These are phyloP conservation scores for Stephanocyclus meneghinianus DNA, from an alignment of 352 stramenopile genomes.

Conservation along the genomic window DNA sequence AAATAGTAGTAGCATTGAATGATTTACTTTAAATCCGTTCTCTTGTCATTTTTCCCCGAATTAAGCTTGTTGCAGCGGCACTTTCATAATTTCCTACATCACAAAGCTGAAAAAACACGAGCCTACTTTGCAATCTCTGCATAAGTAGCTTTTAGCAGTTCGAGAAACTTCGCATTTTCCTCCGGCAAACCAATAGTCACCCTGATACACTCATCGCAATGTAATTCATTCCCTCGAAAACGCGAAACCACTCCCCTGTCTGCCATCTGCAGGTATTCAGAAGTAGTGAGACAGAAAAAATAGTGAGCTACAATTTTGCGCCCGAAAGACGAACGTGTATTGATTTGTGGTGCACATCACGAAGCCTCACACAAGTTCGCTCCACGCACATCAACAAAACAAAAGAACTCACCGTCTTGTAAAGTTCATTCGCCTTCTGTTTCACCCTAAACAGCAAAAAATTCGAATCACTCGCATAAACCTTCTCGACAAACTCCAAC, in stretches of 20 bases:
- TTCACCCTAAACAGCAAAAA: slow-evolving; percentile 95
- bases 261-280: slow-evolving; percentile 61
- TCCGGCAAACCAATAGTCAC: slow-evolving; percentile 91
- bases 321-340: too few relatives aligned
- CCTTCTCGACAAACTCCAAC: slow-evolving; percentile 90
- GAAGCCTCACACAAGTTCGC: not conserved
- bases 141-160: slow-evolving; percentile 58
- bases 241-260: slow-evolving; percentile 93
- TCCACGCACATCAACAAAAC: not conserved
- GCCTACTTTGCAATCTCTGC: slow-evolving; percentile 30
- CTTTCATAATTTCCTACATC: not conserved
- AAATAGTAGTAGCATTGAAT: slow-evolving; percentile 1
- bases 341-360: too few relatives aligned
- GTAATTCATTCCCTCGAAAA: slow-evolving; percentile 94
- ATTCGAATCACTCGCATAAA: slow-evolving; percentile 95
- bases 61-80: not conserved
- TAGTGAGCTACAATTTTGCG: too few relatives aligned
- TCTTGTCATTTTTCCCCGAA: not conserved
- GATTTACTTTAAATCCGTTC: not conserved
- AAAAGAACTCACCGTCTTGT: slow-evolving; percentile 82
- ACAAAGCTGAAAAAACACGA: not conserved
- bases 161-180: slow-evolving; percentile 92
- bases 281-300: not conserved
- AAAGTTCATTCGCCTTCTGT: slow-evolving; percentile 89
- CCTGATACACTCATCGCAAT: slow-evolving; percentile 93